Base-by-base conservation (phyloP, 345 rosid genomes). In the Iberis pinnata region DNA sequence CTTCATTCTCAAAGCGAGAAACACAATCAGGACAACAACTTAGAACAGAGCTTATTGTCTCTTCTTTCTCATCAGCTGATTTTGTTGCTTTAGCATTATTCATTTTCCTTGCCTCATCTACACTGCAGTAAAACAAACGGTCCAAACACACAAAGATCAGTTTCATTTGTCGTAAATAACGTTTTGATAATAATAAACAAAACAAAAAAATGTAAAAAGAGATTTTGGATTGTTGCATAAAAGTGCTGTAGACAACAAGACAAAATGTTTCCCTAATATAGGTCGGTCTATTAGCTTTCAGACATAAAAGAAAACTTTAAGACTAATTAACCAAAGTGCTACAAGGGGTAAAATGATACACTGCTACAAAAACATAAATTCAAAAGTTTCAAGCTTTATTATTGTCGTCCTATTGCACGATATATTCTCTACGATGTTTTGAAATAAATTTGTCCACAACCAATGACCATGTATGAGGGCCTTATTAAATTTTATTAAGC, bases 21-120 rank as follows among this genome's bases (percentile, higher is more conserved):
- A 60, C 75, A 76, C 97, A 89, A 49, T 86, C 88, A 40, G 70
- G 70, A 63, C 95, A 89, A 68, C 84, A 76, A 43, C 27, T 69
- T 29, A 80, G 70, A 19, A 67, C 61, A 53, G 36, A 43, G 49
- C 42, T 37, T 51, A 43, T 45, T 69, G 74, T 70, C 12, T 76
- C 80, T 57, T 75, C 83, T 61, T 68, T 77, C 16, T 68, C 78
- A 14, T 80, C 83, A 58, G 71, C 78, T 68, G 29, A 36, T 43
- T 50, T 76, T 63, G 65, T 70, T 69, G 77, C 84, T 43, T 52
- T 55, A n/a, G 22, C 71, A 24, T 67, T 40, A 31, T 58, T 50
- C 48, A 25, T 50, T 43, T 47, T 56, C 68, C 76, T 72, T 31
- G 79, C 67, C 47, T 83, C 86, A 22, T 73, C 75, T 67, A 61